Base-by-base conservation (phyloP, 306 rosid genomes). In the Prinsepia uniflora region DNA sequence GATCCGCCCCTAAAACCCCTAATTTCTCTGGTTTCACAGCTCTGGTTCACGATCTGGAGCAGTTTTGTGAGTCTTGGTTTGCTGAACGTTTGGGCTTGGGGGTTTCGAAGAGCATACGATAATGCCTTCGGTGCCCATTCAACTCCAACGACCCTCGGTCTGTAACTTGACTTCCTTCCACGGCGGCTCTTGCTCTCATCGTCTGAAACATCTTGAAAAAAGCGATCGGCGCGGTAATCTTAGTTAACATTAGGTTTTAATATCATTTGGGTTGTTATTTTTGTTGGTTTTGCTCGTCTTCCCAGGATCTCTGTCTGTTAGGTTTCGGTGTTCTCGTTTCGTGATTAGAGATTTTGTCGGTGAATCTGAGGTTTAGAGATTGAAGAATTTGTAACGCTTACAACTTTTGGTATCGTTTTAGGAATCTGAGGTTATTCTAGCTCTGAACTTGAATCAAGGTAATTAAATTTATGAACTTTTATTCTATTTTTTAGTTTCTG, bases 211-310 rank as follows among this genome's bases (percentile, higher is more conserved):
- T 82, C 89, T 90, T 12, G 84, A 85, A 69, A 88, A 86, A 44
- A 63, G 96, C 78, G 90, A 92, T 84, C 86, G 93, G 76, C 98
- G 96, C 70, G 96, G 93, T 83, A 92, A 84, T 88, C 96, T 92
- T 87, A 85, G 93, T 87, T 90, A 82, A 85, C 96, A 66, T 78
- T 64, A 58, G 72, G 82, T 30, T 49, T 71, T 67, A 65, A 24
- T 22, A 39, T 59, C 7, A 14, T 6, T 43, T 52, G 7, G 13
- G 13, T 80, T 17, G 6, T 52, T 69, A 11, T 65, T 76, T 76
- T 41, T 40, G 64, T 12, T 8, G 49, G 60, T 30, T 52, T 74
- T 13, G 24, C 52, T 67, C 63, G 8, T 36, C 70, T 41, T 42
- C 48, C 72, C 43, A 48, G 18, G 71, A 44, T 50, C 15, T 8